phyloP scores from a whole-genome alignment of 2,329 filamentous ascomycete genomes.

The Coleophoma cylindrospora region DNA sequence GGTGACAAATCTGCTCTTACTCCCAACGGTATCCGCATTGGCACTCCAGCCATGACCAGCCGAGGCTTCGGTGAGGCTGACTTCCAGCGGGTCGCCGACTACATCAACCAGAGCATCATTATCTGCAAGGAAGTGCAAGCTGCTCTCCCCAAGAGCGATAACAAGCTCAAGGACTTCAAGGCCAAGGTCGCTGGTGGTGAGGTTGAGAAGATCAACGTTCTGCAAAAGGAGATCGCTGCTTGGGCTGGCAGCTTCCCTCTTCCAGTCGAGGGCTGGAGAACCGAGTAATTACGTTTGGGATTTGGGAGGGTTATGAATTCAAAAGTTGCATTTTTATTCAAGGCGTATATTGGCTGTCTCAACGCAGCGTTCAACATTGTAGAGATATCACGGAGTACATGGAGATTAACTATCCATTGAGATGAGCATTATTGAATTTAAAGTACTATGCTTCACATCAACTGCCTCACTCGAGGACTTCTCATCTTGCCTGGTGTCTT shows the following conservation, averaged over 20 bases:
- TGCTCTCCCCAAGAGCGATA: conserved; percentile 87
- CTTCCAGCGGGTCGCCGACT: conserved; percentile 83
- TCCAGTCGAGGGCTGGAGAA: conserved; percentile 70
- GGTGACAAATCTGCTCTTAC: conserved; percentile 97
- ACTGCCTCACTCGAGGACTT: no score
- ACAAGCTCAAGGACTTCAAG: conserved; percentile 99
- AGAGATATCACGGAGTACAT: conserved; percentile 1
- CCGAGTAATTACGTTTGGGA: conserved; percentile 9
- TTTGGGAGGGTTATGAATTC: background rate
- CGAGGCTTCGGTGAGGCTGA: conserved; percentile 90
- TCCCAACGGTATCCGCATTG: conserved; percentile 91
- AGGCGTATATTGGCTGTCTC: background rate
- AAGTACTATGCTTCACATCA: no score
- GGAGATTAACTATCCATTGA: background rate
- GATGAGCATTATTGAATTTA: background rate
- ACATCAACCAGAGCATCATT: conserved; percentile 87
- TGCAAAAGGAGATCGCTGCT: conserved; percentile 82
- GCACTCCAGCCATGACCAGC: conserved; percentile 94
- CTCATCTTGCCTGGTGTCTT: no score
- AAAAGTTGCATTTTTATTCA: background rate
- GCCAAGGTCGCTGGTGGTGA: conserved; percentile 77
- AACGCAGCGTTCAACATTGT: conserved; percentile 1
- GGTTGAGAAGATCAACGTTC: conserved; percentile 73
- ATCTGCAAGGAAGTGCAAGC: conserved; percentile 84
- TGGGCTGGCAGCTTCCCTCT: conserved; percentile 93